Base-by-base conservation (phyloP, 139 green algal species). In the Chlamydomonas sphaeroides region DNA sequence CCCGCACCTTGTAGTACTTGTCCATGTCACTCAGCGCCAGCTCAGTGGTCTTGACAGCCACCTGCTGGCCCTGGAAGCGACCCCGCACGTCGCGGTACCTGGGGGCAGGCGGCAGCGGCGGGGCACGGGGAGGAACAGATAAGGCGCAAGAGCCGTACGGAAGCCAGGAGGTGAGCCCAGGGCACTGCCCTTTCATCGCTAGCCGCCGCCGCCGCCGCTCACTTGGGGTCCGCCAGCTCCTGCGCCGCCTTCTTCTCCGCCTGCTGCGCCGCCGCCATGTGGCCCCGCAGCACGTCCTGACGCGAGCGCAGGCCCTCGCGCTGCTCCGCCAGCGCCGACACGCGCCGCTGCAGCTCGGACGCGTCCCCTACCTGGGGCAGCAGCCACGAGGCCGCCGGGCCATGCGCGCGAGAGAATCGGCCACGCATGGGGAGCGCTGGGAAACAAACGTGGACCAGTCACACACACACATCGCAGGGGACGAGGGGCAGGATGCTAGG, bases 1-100 rank as follows among this genome's bases (percentile, higher is more conserved):
- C 30, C 35, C 49, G 1, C 51, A 95, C 93, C 89, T 96, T 96
- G 89, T 98, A 89, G 86, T 98, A 99, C 77, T 97, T 97, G 56
- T 98, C 92, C 65, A 99, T 87, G 82, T 99, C 97, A 7, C 36
- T 65, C 68, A 88, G 93, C 26, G 94, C 96, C 92, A 98, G 96
- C 89, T 98, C 94, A 1, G 90, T 96, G 26, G 96, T 98, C 68
- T 92, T 91, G 70, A 98, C 82, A 80, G 94, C 82, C 45, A 96
- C 83, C 35, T 90, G 73, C 70, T 92, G 78, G 75, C 88, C 84
- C 35, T 82, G 77, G 90, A 95, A 94, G 45, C 86, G 80, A 1
- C 38, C 25, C 21, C 96, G 90, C 36, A 98, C 97, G 69, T 96
- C 87, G 1, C 86, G 51, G 87, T 95, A 98, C 62, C 95, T 86